These are phyloP conservation scores for Kalanchoe fedtschenkoi DNA, from an alignment of 164 flowering plant species.

Conservation along the genomic window DNA sequence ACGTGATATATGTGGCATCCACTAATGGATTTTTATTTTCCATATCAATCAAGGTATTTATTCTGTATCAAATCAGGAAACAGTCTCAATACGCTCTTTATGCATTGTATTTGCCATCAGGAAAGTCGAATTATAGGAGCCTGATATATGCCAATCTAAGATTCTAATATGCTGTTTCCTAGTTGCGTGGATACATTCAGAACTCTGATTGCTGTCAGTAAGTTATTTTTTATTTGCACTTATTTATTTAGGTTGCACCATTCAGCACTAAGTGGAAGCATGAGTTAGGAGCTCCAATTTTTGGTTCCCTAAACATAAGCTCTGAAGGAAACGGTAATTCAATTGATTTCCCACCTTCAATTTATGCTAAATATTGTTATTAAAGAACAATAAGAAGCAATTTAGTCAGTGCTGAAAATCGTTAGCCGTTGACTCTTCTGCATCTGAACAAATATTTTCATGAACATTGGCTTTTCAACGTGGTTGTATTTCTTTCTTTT, in stretches of 20 bases:
- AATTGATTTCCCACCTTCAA: background rate
- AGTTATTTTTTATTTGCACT: background rate
- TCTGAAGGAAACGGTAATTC: conserved; percentile 45
- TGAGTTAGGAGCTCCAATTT: conserved; percentile 68
- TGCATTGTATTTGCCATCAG: background rate
- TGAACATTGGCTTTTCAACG: background rate
- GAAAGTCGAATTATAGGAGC: too few species aligned
- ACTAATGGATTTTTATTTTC: conserved; percentile 76
- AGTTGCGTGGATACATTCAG: too few species aligned
- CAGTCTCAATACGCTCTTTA: background rate
- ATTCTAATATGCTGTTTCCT: too few species aligned
- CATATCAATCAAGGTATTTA: conserved; percentile 46
- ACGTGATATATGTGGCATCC: conserved; percentile 65
- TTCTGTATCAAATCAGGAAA: background rate
- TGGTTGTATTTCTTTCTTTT: conserved; percentile 1
- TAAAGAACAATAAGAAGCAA: too few species aligned
- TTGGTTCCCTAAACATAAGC: conserved; percentile 63
- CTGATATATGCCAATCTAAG: too few species aligned
- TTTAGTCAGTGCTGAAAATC: too few species aligned
- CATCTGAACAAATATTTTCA: background rate
- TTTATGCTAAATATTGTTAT: too few species aligned
- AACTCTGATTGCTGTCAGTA: background rate
- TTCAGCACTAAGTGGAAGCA: conserved; percentile 44
- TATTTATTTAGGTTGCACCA: conserved; percentile 37
- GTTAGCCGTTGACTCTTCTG: background rate